Conservation (phyloP, 768 basidiomycete species). For the Macrolepiota dolichaula region DNA sequence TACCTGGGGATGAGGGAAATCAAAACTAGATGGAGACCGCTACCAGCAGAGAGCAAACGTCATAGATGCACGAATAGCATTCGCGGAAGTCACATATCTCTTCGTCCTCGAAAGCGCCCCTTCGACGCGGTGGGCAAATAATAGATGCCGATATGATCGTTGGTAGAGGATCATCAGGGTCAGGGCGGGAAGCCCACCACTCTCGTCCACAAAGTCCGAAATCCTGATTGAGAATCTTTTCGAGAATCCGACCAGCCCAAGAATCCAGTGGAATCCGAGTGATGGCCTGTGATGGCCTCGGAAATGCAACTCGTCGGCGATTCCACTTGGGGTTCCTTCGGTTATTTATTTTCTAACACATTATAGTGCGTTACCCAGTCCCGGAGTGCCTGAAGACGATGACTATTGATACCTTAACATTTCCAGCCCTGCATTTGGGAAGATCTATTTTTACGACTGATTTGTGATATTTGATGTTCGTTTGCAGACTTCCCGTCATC, state of each 20-base stretch:
- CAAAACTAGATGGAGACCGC: background rate
- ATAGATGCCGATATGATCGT: constrained; percentile 3
- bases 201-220: background rate
- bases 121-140: background rate
- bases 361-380: background rate
- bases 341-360: background rate
- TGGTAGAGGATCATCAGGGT: background rate
- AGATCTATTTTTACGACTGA: background rate
- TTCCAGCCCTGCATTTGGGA: background rate
- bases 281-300: constrained; percentile 8
- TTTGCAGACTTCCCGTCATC: background rate
- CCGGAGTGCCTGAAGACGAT: background rate
- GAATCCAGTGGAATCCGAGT: constrained; percentile 5
- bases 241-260: background rate
- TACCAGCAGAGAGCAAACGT: background rate
- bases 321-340: constrained; percentile 2
- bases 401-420: background rate
- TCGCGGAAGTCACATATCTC: background rate
- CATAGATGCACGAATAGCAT: background rate
- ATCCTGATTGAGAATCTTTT: constrained; percentile 5
- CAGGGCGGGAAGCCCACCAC: background rate
- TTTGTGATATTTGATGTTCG: background rate
- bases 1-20: background rate
- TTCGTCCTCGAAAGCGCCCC: background rate
- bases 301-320: constrained; percentile 7